These are phyloP conservation scores for Xylaria scruposa DNA, from an alignment of 495 filamentous ascomycete genomes.

Conservation along the genomic window DNA sequence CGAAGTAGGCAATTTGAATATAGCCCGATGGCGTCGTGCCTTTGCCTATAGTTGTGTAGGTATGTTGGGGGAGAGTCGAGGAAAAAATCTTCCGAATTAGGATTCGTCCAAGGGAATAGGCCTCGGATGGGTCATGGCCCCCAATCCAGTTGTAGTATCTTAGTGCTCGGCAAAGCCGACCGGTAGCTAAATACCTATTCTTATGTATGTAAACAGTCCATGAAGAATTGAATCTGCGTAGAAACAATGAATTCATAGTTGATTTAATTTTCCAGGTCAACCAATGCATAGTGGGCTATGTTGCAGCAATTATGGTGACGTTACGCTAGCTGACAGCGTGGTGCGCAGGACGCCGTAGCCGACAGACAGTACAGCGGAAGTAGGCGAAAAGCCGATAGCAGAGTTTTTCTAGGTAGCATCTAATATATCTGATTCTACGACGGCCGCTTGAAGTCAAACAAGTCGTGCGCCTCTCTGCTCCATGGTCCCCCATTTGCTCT, in stretches of 20 bases:
- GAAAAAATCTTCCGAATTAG: not conserved
- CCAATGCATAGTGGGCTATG: not conserved
- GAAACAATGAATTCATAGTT: not conserved
- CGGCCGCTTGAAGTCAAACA: conserved; percentile 54
- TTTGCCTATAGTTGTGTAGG: not conserved
- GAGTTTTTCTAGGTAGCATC: not conserved
- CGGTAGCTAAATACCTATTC: not conserved
- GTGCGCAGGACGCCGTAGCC: not conserved
- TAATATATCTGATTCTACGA: conserved; percentile 12
- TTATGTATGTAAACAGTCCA: not conserved
- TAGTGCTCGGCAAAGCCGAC: conserved; percentile 10
- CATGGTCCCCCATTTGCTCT: conserved; percentile 54
- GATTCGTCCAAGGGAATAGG: not conserved
- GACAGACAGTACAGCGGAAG: not conserved
- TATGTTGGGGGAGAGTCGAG: not conserved
- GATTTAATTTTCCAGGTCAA: not conserved
- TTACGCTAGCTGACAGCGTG: not conserved
- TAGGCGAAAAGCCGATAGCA: not conserved
- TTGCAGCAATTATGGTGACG: not conserved
- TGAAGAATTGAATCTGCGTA: not conserved
- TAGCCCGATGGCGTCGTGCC: not conserved
- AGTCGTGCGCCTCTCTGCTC: conserved; percentile 60
- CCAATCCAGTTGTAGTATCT: conserved; percentile 4
- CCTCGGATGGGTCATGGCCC: conserved; percentile 4
- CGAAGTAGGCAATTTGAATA: not conserved